Percentiles rank a stretch among this genome's conserved stretches.
These are phyloP conservation scores for Linnemannia hyalina DNA, from an alignment of 192 early-diverging fungal species.

Conservation along the genomic window DNA sequence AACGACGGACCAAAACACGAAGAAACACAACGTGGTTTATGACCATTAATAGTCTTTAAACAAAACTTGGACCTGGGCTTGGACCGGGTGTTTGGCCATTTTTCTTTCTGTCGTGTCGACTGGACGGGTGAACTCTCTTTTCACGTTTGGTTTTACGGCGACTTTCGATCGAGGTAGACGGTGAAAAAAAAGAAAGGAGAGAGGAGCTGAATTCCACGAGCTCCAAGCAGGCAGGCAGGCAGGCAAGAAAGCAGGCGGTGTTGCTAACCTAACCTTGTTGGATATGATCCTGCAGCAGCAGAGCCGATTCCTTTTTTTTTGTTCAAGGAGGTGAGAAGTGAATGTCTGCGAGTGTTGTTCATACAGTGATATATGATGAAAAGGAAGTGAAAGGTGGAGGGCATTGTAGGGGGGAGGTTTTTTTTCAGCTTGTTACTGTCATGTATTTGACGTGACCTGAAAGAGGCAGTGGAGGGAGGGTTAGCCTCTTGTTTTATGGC, in stretches of 20 bases:
- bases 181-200: neutral
- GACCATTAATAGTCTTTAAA: neutral
- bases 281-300: neutral
- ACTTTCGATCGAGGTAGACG: neutral
- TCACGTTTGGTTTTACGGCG: neutral
- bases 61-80: neutral
- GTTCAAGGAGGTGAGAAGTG: neutral
- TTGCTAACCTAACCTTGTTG: neutral
- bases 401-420: too few relatives aligned
- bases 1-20: neutral
- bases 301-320: neutral
- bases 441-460: neutral
- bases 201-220: neutral
- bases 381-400: too few relatives aligned
- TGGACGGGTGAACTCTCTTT: neutral
- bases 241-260: neutral
- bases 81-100: neutral
- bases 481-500: neutral
- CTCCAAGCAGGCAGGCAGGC: neutral
- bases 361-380: neutral
- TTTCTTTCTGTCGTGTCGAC: neutral
- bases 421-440: too few relatives aligned
- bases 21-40: neutral
- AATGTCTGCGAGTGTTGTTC: neutral
- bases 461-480: neutral